Evolutionary conservation across 2,329 filamentous ascomycete species (phyloP).

Genomic region (Delphinella strobiligena): DNA sequence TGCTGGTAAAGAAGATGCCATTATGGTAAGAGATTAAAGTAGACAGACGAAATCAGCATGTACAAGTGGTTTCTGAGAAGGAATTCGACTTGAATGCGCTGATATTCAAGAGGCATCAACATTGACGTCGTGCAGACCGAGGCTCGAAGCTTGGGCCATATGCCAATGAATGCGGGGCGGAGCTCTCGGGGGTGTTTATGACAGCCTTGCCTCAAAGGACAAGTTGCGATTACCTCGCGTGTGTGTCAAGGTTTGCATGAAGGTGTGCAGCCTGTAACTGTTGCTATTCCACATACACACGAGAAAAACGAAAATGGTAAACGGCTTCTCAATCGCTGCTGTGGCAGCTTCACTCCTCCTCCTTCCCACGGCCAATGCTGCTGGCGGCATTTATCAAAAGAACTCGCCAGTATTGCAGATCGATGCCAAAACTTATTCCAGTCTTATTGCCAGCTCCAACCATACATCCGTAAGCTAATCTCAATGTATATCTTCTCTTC

Average conservation of each 20-base stretch:
- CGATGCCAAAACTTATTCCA: conserved; percentile 65
- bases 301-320: conserved; percentile 12
- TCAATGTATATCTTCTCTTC: neutral
- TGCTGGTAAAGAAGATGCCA: conserved; percentile 61
- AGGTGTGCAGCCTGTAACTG: too few species aligned
- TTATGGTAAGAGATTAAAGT: conserved; percentile 26
- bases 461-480: conserved; percentile 63
- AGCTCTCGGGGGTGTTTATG: too few species aligned
- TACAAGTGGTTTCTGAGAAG: too few species aligned
- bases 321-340: conserved; percentile 27
- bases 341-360: conserved; percentile 53
- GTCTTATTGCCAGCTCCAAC: conserved; percentile 76
- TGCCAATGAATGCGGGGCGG: neutral
- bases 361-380: conserved; percentile 51
- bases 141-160: too few species aligned
- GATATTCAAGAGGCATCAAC: neutral
- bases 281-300: too few species aligned
- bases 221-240: too few species aligned
- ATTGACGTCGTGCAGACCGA: neutral
- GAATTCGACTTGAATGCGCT: too few species aligned
- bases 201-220: too few species aligned
- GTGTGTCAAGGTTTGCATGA: too few species aligned
- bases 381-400: conserved; percentile 65
- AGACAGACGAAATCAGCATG: conserved; percentile 5
- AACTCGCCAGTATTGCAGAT: conserved; percentile 79